Conservation (phyloP, 805 yeast species). For the Sugiyamaella boreocaroliniensis region DNA sequence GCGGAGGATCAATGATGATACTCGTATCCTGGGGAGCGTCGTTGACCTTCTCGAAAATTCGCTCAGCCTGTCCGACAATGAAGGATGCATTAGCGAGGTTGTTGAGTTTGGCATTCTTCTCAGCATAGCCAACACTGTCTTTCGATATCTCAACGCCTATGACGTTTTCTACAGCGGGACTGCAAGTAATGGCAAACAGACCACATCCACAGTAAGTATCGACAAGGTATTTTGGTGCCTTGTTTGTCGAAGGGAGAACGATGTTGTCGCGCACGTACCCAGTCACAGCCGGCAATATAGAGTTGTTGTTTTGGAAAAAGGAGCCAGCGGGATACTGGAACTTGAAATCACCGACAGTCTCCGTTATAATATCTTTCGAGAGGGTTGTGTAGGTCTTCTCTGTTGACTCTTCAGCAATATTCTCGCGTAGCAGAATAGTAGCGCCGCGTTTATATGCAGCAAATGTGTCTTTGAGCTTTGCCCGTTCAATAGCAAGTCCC, state of each 20-base stretch:
- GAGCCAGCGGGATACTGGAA: conserved; percentile 92
- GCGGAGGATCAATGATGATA: conserved; percentile 92
- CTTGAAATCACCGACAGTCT: conserved; percentile 54
- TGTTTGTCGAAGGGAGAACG: conserved; percentile 35
- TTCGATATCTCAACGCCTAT: conserved; percentile 93
- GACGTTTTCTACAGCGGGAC: conserved; percentile 71
- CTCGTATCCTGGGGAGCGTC: conserved; percentile 73
- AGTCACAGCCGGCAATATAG: conserved; percentile 79
- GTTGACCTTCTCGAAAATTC: conserved; percentile 58
- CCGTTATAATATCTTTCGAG: conserved; percentile 71
- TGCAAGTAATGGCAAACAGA: conserved; percentile 79
- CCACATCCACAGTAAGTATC: conserved; percentile 98
- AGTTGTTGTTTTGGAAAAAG: conserved; percentile 88
- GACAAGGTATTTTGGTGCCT: conserved; percentile 58
- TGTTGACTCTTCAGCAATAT: conserved; percentile 37
- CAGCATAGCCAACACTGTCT: conserved; percentile 84
- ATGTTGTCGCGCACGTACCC: conserved; percentile 71
- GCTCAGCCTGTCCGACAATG: conserved; percentile 88
- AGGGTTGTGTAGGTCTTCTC: conserved; percentile 57
- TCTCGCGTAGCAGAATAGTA: conserved; percentile 77
- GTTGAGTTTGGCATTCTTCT: conserved; percentile 69
- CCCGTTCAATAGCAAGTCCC: conserved; percentile 68
- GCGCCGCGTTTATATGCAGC: conserved; percentile 67
- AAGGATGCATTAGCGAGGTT: conserved; percentile 72
- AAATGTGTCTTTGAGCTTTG: conserved; percentile 42